Base-by-base conservation (phyloP, 257 asterid genomes). In the Datura wrightii region DNA sequence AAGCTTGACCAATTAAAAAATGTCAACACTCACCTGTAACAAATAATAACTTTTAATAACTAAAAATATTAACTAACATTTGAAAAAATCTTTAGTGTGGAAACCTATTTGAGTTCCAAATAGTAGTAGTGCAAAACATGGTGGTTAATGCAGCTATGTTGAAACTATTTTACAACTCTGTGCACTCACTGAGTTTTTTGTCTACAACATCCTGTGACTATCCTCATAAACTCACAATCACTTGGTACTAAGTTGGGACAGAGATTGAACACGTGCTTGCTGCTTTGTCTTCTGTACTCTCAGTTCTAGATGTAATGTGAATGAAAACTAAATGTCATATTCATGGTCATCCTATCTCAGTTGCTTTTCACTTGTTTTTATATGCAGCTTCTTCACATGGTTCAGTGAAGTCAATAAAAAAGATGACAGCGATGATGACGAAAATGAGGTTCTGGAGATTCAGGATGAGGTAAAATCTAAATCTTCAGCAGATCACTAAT, bases 361-460 rank as follows among this genome's bases (percentile, higher is more conserved):
- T 11, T 74, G 19, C 42, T 50, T 76, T 76, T 50, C 60, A 6
- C 62, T 76, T 76, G 62, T 76, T 31, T 10, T 50, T 31, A 59
- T 42, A 2, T 91, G 91, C 97, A 96, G 99, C 93, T 96, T 96
- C 93, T 94, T 96, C 86, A 83, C 92, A 82, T 94, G 98, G 99
- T 96, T 96, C 86, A 86, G 63, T 66, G 98, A 92, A 60, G 86
- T 86, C 84, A 90, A 89, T 86, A 90, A 89, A 72, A 91, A 87
- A 74, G 97, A 92, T 54, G 94, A 92, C 66, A 94, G 91, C n/a
- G 50, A 93, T 62, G 97, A 88, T 86, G 99, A 94, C 86, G 82
- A 76, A 76, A 76, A 76, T 50, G 82, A 76, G 82, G 60, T 76
- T 76, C 31, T 76, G 44, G 82, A 76, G 24, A 87, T 96, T 90